A percentile compares a stretch with the other conserved stretches of the same genome.
Evolutionary conservation across 371 early-diverging fungal species (phyloP).

Genomic region (Mucor irregularis): DNA sequence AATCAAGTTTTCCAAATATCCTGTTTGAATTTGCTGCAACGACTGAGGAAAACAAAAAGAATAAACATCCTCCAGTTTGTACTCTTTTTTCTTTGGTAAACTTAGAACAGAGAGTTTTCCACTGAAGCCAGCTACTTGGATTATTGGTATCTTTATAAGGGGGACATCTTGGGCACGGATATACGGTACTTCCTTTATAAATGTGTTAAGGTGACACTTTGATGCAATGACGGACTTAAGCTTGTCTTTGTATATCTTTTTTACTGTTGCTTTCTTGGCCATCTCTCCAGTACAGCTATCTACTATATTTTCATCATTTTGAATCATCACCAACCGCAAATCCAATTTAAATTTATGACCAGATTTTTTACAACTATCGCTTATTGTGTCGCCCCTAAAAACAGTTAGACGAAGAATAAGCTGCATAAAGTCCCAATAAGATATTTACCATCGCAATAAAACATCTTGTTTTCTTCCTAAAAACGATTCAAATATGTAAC

Average conservation of each 20-base stretch:
- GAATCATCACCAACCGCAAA: constrained; percentile 19
- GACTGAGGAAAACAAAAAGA: constrained; percentile 17
- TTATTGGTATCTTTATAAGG: constrained; percentile 23
- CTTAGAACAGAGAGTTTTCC: constrained; percentile 16
- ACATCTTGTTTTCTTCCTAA: constrained; percentile 17
- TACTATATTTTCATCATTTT: constrained; percentile 11
- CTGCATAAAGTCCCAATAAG: constrained; percentile 17
- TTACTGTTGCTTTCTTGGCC: constrained; percentile 17
- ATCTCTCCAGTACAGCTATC: constrained; percentile 21
- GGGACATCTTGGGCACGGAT: constrained; percentile 20
- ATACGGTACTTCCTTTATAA: constrained; percentile 16
- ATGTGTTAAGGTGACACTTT: constrained; percentile 24
- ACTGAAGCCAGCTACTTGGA: constrained; percentile 19
- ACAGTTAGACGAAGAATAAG: constrained; percentile 17
- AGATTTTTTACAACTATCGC: constrained; percentile 16
- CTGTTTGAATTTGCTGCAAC: constrained; percentile 10
- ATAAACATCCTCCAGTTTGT: constrained; percentile 11
- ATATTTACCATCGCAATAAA: constrained; percentile 22
- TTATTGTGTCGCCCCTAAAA: constrained; percentile 18
- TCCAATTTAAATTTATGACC: constrained; percentile 14
- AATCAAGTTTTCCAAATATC: constrained; percentile 16
- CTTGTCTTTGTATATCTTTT: constrained; percentile 22
- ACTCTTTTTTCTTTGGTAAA: constrained; percentile 18
- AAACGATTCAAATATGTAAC: constrained; percentile 22
- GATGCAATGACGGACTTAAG: constrained; percentile 16